A percentile compares a stretch with the other conserved stretches of the same genome.
These are phyloP conservation scores for Schizopora paradoxa DNA, from an alignment of 1,284 basidiomycete genomes.

Conservation along the genomic window DNA sequence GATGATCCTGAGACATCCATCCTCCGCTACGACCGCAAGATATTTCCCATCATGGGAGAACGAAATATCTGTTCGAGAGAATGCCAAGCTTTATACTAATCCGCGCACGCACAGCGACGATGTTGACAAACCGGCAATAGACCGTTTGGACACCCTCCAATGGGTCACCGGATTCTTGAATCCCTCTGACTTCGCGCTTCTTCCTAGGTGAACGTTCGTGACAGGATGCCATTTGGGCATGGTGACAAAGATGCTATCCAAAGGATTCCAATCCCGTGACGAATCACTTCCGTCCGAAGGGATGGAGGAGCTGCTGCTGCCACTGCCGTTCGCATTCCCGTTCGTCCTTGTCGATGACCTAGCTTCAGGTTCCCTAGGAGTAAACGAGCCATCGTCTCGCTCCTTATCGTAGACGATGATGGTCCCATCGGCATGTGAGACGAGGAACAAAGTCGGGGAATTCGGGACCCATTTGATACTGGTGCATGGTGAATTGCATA, in stretches of 20 bases:
- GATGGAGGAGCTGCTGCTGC: constrained; percentile 17
- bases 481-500: constrained; percentile 76
- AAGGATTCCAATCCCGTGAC: constrained; percentile 60
- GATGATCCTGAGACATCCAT: constrained; percentile 83
- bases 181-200: constrained; percentile 56
- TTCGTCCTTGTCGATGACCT: constrained; percentile 16
- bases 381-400: constrained; percentile 77
- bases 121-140: constrained; percentile 61
- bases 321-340: constrained; percentile 10
- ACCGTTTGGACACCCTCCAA: constrained; percentile 68
- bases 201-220: constrained; percentile 29
- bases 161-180: constrained; percentile 84
- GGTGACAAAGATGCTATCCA: constrained; percentile 73
- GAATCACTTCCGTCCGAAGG: constrained; percentile 16
- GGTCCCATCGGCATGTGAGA: constrained; percentile 87
- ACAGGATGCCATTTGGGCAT: constrained; percentile 78
- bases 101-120: constrained; percentile 1
- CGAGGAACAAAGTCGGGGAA: constrained; percentile 80
- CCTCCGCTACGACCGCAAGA: constrained; percentile 82
- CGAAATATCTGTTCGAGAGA: constrained; percentile 61
- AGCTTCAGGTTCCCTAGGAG: constrained; percentile 46
- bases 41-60: constrained; percentile 88
- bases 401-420: constrained; percentile 87
- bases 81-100: constrained; percentile 5
- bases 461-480: constrained; percentile 87